Percentiles rank a stretch among this genome's conserved stretches.
Evolutionary conservation across 1,284 basidiomycete species (phyloP).

Genomic region (Sporisorium exsertum): DNA sequence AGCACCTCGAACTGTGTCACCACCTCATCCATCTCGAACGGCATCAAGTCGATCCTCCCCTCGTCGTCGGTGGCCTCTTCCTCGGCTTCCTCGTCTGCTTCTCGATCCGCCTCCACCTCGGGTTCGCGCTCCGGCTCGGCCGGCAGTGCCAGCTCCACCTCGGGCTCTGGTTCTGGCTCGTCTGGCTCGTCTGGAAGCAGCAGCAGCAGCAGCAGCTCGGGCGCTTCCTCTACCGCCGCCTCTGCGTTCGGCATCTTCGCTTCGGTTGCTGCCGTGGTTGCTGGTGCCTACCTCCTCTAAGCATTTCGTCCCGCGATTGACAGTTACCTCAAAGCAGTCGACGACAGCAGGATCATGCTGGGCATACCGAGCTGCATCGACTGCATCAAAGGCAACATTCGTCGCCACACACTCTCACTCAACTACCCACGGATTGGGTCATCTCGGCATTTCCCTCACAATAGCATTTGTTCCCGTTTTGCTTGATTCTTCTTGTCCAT

Average conservation of each 20-base stretch:
- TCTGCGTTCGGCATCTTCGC: slow-evolving; percentile 40
- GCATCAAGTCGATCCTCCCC: slow-evolving; percentile 53
- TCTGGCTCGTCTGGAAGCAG: slow-evolving; percentile 5
- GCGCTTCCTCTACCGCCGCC: slow-evolving; percentile 24
- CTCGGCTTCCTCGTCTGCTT: slow-evolving; percentile 9
- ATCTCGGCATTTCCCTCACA: not conserved
- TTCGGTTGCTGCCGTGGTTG: slow-evolving; percentile 41
- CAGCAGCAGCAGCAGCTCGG: slow-evolving; percentile 17
- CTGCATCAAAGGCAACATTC: not conserved
- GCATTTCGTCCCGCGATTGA: not conserved
- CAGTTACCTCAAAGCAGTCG: not conserved
- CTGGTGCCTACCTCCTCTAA: slow-evolving; percentile 56
- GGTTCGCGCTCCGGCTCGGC: slow-evolving; percentile 13
- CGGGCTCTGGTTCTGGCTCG: slow-evolving; percentile 8
- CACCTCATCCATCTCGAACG: slow-evolving; percentile 57
- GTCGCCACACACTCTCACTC: not conserved
- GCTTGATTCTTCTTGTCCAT: slow-evolving; percentile 2
- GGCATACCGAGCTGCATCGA: not conserved
- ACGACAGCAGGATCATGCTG: not conserved
- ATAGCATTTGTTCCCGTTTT: not conserved
- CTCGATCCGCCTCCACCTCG: not conserved
- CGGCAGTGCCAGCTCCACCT: slow-evolving; percentile 10
- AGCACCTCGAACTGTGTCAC: slow-evolving; percentile 61
- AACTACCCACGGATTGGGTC: not conserved
- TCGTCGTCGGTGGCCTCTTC: slow-evolving; percentile 9